Evolutionary conservation across 2,329 filamentous ascomycete genomes (phyloP).

Genomic region (Colletotrichum costaricense): DNA sequence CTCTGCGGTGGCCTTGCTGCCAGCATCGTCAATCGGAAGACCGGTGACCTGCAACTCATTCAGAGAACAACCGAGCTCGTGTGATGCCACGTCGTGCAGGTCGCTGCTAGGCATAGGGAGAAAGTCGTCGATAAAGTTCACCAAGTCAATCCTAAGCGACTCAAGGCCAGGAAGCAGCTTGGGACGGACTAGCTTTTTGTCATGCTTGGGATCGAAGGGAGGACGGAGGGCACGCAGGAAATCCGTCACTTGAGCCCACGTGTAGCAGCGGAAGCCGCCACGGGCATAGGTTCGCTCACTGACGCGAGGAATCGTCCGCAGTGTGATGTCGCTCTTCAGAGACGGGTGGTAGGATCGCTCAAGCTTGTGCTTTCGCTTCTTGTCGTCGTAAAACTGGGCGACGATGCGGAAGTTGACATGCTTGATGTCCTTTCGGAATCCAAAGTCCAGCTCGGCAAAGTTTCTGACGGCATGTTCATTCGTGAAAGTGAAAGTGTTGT

Average conservation of each 20-base stretch:
- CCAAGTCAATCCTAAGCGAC: constrained; percentile 63
- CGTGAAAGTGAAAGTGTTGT: constrained; percentile 67
- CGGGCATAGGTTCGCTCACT: constrained; percentile 59
- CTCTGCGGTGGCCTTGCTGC: constrained; percentile 58
- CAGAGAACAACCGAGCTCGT: constrained; percentile 64
- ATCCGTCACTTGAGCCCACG: constrained; percentile 65
- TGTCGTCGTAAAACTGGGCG: constrained; percentile 66
- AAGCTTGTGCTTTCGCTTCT: constrained; percentile 52
- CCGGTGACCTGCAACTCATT: constrained; percentile 66
- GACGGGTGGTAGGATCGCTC: constrained; percentile 55
- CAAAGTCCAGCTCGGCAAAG: constrained; percentile 58
- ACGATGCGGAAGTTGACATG: constrained; percentile 64
- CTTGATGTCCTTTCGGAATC: constrained; percentile 56
- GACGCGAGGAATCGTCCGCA: constrained; percentile 55
- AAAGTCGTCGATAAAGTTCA: constrained; percentile 63
- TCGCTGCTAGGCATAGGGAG: constrained; percentile 58
- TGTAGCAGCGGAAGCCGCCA: constrained; percentile 65
- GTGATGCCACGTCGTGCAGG: constrained; percentile 63
- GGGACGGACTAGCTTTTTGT: constrained; percentile 47
- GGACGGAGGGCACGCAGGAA: constrained; percentile 63
- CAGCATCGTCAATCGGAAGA: constrained; percentile 60
- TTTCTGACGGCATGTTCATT: constrained; percentile 60
- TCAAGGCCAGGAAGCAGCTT: constrained; percentile 60
- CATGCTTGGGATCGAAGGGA: constrained; percentile 57
- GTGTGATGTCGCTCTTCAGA: constrained; percentile 52